Base-by-base conservation (phyloP, 805 yeast species). In the Millerago galiae region DNA sequence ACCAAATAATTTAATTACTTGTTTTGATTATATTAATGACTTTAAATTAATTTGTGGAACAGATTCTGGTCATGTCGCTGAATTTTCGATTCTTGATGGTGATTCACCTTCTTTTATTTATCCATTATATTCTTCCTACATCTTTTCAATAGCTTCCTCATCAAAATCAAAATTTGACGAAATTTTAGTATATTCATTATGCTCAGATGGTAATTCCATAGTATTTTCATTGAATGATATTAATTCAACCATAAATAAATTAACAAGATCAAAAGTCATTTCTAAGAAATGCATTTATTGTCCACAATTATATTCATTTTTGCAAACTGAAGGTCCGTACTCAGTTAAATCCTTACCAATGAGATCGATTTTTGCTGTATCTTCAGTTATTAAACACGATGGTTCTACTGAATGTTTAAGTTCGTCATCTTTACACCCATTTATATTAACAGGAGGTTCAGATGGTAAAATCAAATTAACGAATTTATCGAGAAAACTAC, bases 31-130 rank as follows among this genome's bases (percentile, higher is more conserved):
- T 60, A 33, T 75, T 5, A 52, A 33, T 13, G 27, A 65, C 5
- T 61, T 65, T 3, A 63, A 55, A 11, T 56, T 83, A 2, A 56
- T 81, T 2, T 75, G 77, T 26, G 91, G 90, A 0, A 70, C 76
- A 5, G 58, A 67, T 3, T 72, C 75, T 41, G 93, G 93, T 0
- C 64, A 63, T 26, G 60, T 83, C 9, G 79, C 78, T 0, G 88
- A 81, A 52, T 80, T 70, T 44, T 63, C 68, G 10, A 50, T 78
- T 1, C 31, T 50, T 3, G 45, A 50, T 1, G 46, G 51, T 3
- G 16, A 42, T 5, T 21, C 26, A 3, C 78, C 77, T 1, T 62
- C 70, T 1, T 68, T 47, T 44, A 56, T 66, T 21, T 52, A 56
- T 24, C 70, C 67, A 17, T 43, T 71, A 4, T 72, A 67, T 41